Evolutionary conservation across 2,329 filamentous ascomycete species (phyloP).

Genomic region (Ophiostoma populinum): DNA sequence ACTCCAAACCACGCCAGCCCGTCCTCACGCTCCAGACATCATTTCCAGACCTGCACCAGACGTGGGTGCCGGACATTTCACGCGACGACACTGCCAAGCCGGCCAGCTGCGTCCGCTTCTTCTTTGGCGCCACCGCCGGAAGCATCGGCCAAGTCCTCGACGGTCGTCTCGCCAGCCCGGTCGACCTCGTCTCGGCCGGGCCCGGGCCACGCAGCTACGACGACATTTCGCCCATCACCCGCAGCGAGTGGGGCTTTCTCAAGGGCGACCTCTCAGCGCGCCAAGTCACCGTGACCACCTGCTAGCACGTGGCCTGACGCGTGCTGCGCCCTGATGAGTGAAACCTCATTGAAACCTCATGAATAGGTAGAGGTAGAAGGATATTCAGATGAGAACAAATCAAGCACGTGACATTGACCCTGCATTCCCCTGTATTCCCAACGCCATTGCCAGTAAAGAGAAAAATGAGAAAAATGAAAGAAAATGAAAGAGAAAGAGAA

Average conservation of each 20-base stretch:
- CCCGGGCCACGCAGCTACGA: constrained; percentile 41
- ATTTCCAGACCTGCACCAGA: constrained; percentile 3
- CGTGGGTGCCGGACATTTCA: constrained; percentile 18
- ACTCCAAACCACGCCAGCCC: constrained; percentile 10
- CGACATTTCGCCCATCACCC: constrained; percentile 44
- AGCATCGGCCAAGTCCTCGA: constrained; percentile 26
- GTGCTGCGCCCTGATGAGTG: too few species aligned
- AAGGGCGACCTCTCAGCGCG: constrained; percentile 30
- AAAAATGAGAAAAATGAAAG: neutral
- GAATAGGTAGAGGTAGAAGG: too few species aligned
- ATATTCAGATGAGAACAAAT: too few species aligned
- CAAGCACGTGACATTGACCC: too few species aligned
- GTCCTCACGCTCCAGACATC: constrained; percentile 25
- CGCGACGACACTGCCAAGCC: constrained; percentile 23
- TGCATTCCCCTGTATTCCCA: neutral
- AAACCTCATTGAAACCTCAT: too few species aligned
- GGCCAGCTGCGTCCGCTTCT: constrained; percentile 14
- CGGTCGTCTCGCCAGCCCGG: too few species aligned
- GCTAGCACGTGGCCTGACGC: too few species aligned
- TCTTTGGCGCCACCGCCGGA: constrained; percentile 14
- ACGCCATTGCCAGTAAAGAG: neutral
- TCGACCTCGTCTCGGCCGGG: neutral
- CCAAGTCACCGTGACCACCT: constrained; percentile 35
- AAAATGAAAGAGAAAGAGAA: neutral
- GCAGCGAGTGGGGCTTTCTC: constrained; percentile 45